Conservation (phyloP, 2,329 filamentous ascomycete genomes). For the Akanthomyces uredinophilus region DNA sequence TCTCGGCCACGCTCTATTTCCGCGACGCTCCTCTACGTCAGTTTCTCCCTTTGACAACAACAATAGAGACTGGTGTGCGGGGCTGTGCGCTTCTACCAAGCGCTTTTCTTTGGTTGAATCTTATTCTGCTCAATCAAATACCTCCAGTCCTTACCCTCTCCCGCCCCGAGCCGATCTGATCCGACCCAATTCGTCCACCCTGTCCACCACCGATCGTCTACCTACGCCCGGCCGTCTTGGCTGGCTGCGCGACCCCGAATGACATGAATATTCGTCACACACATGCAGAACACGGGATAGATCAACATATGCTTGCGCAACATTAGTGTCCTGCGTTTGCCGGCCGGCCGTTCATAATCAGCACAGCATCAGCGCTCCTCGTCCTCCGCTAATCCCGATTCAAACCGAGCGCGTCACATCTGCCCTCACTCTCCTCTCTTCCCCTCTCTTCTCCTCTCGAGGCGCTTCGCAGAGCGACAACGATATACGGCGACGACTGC, state of each 20-base stretch:
- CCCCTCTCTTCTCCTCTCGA: neutral
- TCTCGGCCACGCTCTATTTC: neutral
- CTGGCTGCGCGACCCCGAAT: neutral
- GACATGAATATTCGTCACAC: neutral
- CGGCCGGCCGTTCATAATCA: neutral
- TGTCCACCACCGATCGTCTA: neutral
- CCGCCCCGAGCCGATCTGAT: neutral
- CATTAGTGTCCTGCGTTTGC: neutral
- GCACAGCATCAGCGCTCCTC: neutral
- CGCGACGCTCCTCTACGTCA: conserved; percentile 3
- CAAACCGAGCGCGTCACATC: conserved; percentile 8
- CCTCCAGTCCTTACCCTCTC: too few species aligned
- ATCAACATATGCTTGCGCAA: neutral
- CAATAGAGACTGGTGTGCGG: neutral
- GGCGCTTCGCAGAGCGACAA: conserved; percentile 12
- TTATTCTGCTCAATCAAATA: neutral
- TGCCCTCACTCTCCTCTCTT: neutral
- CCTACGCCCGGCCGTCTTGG: neutral
- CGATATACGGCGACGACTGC: conserved; percentile 1
- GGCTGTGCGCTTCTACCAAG: neutral
- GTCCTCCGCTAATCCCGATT: conserved; percentile 6
- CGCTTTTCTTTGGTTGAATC: neutral
- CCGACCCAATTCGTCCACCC: neutral
- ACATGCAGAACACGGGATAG: neutral
- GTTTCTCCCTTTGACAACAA: neutral